Evolutionary conservation across 352 stramenopile genomes (phyloP), one percentile per base, ranked within the genome.

Genomic region (Aphanomyces invadans): DNA sequence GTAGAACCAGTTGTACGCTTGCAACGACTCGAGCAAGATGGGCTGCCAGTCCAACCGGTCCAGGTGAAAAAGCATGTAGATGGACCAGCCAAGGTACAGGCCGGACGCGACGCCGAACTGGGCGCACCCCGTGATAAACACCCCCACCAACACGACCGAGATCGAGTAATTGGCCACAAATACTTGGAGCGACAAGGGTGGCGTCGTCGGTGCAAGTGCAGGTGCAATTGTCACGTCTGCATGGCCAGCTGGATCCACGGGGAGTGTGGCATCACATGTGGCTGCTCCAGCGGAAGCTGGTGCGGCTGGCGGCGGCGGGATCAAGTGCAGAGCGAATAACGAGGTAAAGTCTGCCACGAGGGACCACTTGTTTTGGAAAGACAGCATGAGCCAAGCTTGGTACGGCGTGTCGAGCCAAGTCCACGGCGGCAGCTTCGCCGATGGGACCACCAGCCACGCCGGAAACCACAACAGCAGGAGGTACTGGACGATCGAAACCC

Each of bases 1-100:
- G 45, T 95, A 85, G 0, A 71, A 73, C 86, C 86, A 95, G 53
- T 91, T 93, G 77, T 78, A 91, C 51, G 86, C 88, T 10, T 83
- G 78, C 15, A 95, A 68, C 32, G 83, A 78, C 25, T 86, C 78
- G 42, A 95, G 85, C 33, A 70, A 65, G 48, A 73, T 86, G 2
- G 69, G 71, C 17, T 82, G 80, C 25, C 78, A 52, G 3, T 85
- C 80, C 11, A 80, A 68, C 59, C 90, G 79, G 54, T 95, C 84
- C 21, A 93, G 71, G 29, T 80, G 76, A 70, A 89, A 93, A 2
- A 95, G 64, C 80, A 95, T 90, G 45, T 81, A 73, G 4, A 92
- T 69, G 0, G 84, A 76, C 15, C 70, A 72, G 19, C 83, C 70
- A n/a, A 92, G 77, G 45, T 95, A 95, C 12, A 82, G 75, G 15